Conservation (phyloP, 2,329 filamentous ascomycete genomes). For the Corynespora cassiicola region DNA sequence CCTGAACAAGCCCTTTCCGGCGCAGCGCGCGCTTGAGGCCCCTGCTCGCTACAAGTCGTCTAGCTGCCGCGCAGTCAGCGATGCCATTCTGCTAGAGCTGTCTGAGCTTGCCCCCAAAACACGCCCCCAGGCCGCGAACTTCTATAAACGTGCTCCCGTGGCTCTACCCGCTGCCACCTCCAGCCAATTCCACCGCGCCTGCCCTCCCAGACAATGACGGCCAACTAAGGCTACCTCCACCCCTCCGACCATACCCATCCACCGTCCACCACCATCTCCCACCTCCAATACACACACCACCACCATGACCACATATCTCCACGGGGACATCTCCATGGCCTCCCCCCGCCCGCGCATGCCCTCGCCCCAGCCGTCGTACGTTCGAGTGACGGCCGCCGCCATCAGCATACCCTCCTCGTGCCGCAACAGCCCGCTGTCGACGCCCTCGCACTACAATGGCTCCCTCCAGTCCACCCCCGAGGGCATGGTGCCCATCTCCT, state of each 20-base stretch:
- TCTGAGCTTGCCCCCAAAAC: too few species aligned
- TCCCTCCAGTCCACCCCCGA: constrained; percentile 74
- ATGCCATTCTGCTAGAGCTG: constrained; percentile 33
- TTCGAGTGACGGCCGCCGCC: constrained; percentile 30
- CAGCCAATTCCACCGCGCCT: too few species aligned
- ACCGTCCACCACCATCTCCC: constrained; percentile 17
- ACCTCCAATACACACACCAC: constrained; percentile 12
- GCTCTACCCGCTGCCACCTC: constrained; percentile 32
- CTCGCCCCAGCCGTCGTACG: constrained; percentile 41
- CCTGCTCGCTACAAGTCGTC: too few species aligned
- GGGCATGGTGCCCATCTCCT: constrained; percentile 61
- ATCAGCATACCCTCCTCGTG: constrained; percentile 45
- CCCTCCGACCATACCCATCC: constrained; percentile 3
- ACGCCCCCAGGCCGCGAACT: too few species aligned
- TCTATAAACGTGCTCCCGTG: constrained; percentile 33
- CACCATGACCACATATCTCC: constrained; percentile 32
- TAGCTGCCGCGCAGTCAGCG: constrained; percentile 24
- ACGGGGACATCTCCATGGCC: constrained; percentile 27
- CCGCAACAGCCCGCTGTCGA: constrained; percentile 49
- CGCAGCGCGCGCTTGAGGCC: too few species aligned
- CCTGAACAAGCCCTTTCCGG: too few species aligned
- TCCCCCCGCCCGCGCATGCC: constrained; percentile 35
- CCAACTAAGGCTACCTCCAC: constrained; percentile 22
- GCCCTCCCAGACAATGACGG: too few species aligned
- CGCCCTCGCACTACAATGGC: constrained; percentile 56